Evolutionary conservation across 176 grass and related monocot species (phyloP), one percentile per base, ranked within the genome.

Genomic region (Puya raimondii): DNA sequence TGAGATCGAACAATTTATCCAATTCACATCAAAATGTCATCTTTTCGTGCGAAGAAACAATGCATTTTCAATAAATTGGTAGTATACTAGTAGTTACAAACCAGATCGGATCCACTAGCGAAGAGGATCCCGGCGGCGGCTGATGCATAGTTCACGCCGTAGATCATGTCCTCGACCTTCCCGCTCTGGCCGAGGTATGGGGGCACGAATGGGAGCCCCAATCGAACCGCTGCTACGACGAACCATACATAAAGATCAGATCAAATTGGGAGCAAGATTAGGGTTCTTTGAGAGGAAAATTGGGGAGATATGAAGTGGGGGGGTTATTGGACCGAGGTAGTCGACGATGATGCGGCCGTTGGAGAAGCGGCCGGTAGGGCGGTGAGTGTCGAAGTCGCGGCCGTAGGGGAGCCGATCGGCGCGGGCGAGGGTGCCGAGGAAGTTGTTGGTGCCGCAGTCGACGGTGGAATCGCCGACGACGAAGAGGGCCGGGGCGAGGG

Each of bases 361-460:
- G 81, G 83, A 94, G 86, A 94, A 94, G 68, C 86, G 90, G 3
- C 86, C 90, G 6, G 86, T 94, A 65, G 86, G 91, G 54, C 56
- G 86, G 76, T 65, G 75, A 53, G 91, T 94, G 75, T 90, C 91
- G 73, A 94, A 90, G 58, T 90, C 84, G 10, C 86, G 84, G 17
- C 86, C 86, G 20, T 90, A 90, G 10, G 84, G 91, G 65, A 78
- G 78, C 15, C 72, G 81, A 64, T 87, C 86, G 53, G 86, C 86
- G 69, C 86, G 84, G 76, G 86, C 86, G 8, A 90, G 73, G 9
- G 84, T 94, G 17, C 81, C 79, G 63, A 90, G 91, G 81, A 90
- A 81, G 72, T 94, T 94, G 91, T 90, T 94, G 76, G 91, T 94
- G 79, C 91, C 91, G 12, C 70, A 84, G 79, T 94, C 91, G 29